phyloP scores from a whole-genome alignment of 768 basidiomycete species.

The Sarcomyxa edulis region DNA sequence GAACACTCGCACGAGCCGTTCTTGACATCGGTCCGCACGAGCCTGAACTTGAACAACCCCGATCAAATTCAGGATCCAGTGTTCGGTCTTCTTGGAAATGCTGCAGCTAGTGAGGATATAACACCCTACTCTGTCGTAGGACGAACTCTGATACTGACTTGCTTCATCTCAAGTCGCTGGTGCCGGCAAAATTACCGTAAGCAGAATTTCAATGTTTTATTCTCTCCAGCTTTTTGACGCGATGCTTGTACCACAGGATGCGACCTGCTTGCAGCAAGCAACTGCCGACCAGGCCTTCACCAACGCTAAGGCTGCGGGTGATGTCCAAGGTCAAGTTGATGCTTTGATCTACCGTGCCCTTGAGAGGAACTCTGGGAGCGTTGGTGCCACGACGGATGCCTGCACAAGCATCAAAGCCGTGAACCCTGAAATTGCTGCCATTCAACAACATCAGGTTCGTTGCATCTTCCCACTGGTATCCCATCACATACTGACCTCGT shows the following conservation, averaged over 20 bases:
- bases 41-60: constrained; percentile 53
- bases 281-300: constrained; percentile 68
- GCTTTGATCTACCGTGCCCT: constrained; percentile 62
- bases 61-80: constrained; percentile 54
- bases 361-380: constrained; percentile 57
- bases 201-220: constrained; percentile 9
- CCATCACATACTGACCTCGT: neutral
- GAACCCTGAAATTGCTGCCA: constrained; percentile 64
- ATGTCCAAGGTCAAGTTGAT: constrained; percentile 49
- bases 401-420: constrained; percentile 52
- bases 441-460: constrained; percentile 52
- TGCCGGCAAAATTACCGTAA: constrained; percentile 47
- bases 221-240: neutral
- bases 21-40: constrained; percentile 44
- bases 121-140: no score
- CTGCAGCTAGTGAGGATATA: constrained; percentile 53
- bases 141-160: no score
- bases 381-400: constrained; percentile 38
- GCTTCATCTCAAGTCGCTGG: no score
- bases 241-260: constrained; percentile 32
- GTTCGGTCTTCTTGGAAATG: constrained; percentile 59
- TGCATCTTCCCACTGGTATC: neutral
- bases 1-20: constrained; percentile 65
- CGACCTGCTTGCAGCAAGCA: constrained; percentile 60
- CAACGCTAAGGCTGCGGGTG: constrained; percentile 59